phyloP scores from a whole-genome alignment of 2,329 filamentous ascomycete genomes.

The Aureobasidium zeae region DNA sequence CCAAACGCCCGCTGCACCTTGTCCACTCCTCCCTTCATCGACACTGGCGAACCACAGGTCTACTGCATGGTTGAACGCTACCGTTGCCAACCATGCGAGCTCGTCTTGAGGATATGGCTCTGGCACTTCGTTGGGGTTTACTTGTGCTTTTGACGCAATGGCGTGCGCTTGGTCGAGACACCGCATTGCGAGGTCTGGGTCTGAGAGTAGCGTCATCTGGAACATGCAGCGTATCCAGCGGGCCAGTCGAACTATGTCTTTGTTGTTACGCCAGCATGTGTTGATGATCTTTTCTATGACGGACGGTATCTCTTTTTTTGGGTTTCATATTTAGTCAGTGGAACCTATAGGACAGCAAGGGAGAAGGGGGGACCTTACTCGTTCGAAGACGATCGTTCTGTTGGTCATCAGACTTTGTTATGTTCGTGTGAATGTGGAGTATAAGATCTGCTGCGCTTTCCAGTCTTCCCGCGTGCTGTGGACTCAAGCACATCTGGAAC shows the following conservation, averaged over 20 bases:
- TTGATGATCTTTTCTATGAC: slow-evolving; percentile 60
- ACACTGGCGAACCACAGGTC: slow-evolving; percentile 53
- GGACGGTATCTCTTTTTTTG: slow-evolving; percentile 19
- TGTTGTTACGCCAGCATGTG: slow-evolving; percentile 46
- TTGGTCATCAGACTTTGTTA: slow-evolving; percentile 21
- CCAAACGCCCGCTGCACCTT: slow-evolving; percentile 40
- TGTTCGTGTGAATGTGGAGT: slow-evolving; percentile 34
- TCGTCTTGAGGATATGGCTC: slow-evolving; percentile 54
- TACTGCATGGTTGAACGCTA: slow-evolving; percentile 60
- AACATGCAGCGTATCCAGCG: slow-evolving; percentile 56
- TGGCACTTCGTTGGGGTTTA: neutral
- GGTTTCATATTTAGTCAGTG: too few relatives aligned
- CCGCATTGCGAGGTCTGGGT: slow-evolving; percentile 31
- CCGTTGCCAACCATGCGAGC: slow-evolving; percentile 65
- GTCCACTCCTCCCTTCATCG: slow-evolving; percentile 29
- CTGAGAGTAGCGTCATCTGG: slow-evolving; percentile 34
- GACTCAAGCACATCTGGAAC: slow-evolving; percentile 9
- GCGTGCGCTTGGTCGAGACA: slow-evolving; percentile 55
- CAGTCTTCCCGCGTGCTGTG: slow-evolving; percentile 29
- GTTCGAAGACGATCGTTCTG: slow-evolving; percentile 26
- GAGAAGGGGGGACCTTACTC: too few relatives aligned
- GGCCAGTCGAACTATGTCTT: slow-evolving; percentile 52
- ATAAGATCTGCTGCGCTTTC: slow-evolving; percentile 40
- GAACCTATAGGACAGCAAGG: too few relatives aligned
- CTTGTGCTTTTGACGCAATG: slow-evolving; percentile 38